Conservation (phyloP, 2,329 filamentous ascomycete genomes). For the Hymenoscyphus fraxineus region DNA sequence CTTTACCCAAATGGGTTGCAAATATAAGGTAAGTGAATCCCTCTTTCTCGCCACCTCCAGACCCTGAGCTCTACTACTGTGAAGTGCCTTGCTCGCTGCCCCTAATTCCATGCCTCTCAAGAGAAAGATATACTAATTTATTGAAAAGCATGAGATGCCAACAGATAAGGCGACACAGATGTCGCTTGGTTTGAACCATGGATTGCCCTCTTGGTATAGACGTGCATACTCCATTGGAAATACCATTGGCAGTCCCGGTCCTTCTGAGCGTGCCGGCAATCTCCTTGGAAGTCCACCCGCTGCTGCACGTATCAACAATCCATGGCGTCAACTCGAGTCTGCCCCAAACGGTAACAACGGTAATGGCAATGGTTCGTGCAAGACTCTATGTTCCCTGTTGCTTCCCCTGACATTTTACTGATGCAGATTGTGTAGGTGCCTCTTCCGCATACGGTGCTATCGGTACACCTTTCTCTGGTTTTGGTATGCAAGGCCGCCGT, state of each 20-base stretch:
- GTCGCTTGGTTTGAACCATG: constrained; percentile 66
- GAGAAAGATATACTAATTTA: too few relatives aligned
- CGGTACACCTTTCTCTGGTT: background rate
- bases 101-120: too few relatives aligned
- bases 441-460: constrained; percentile 1
- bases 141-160: constrained; percentile 75
- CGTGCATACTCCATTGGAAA: constrained; percentile 15
- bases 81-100: too few relatives aligned
- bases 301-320: background rate
- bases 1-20: constrained; percentile 81
- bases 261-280: background rate
- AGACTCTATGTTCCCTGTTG: background rate
- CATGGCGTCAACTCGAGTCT: constrained; percentile 14
- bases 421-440: background rate
- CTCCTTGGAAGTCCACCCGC: background rate
- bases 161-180: constrained; percentile 60
- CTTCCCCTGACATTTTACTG: background rate
- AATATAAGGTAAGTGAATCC: constrained; percentile 49
- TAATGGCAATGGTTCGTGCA: background rate
- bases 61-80: too few relatives aligned
- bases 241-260: background rate
- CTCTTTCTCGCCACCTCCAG: too few relatives aligned
- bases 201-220: constrained; percentile 53
- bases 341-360: background rate
- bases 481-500: background rate